Base-by-base conservation (phyloP, 768 basidiomycete species). In the Lentinula edodes region DNA sequence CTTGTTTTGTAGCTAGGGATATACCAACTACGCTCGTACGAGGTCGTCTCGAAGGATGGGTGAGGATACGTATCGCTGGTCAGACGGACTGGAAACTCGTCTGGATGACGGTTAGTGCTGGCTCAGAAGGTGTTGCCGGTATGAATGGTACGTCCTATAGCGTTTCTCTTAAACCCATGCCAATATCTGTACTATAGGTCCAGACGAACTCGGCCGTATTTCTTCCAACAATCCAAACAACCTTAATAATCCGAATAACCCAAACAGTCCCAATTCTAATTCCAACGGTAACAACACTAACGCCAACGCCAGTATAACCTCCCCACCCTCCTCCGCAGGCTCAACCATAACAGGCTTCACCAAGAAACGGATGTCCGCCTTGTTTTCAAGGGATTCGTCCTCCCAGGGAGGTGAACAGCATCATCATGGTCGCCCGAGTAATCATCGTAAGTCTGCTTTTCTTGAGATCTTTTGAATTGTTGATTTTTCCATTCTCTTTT, bases 51-150 rank as follows among this genome's bases (percentile, higher is more conserved):
- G 95, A 98, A 71, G 96, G 95, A 1, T 95, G 91, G 91, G 89
- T 93, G 16, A 84, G 89, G 66, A 82, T 94, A 51, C 88, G 96
- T 50, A 80, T 98, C 42, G 90, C 95, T n/a, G 95, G 96, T n/a
- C 93, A 95, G 67, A 95, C 92, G 0, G 94, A 97, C 66, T 98
- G 96, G 96, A 94, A 94, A 71, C 83, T 86, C 45, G 80, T 95
- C 50, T 98, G 93, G 91, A 84, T 92, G 78, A 83, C 88, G 6
- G 76, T 97, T 5, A 78, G 76, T 62, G 81, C 82, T 52, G 83
- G 80, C 5, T 68, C 72, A n/a, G 74, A 75, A 41, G 67, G 64
- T 57, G 38, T 57, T 18, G 20, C 20, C 13, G 13, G 18, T 51
- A 13, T 13, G 50, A 51, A 54, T 39, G n/a, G 43, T 70, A 2